phyloP scores from a whole-genome alignment of 1,284 basidiomycete species.

The Pseudozyma hubeiensis region DNA sequence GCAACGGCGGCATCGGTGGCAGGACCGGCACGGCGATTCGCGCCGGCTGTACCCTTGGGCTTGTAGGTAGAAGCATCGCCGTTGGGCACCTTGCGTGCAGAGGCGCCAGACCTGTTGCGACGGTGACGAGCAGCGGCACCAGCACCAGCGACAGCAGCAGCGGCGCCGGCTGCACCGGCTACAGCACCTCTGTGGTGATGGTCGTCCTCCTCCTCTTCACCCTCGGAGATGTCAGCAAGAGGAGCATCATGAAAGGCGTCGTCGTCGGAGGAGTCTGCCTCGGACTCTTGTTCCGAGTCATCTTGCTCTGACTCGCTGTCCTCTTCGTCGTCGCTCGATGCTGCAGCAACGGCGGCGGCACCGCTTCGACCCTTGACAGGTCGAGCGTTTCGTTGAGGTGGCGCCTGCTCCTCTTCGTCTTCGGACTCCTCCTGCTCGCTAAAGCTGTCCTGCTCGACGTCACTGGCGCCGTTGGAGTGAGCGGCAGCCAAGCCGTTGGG shows the following conservation, averaged over 20 bases:
- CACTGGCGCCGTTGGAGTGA: neutral
- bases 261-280: conserved; percentile 41
- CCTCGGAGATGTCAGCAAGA: conserved; percentile 59
- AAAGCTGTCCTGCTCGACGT: neutral
- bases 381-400: conserved; percentile 16
- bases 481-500: conserved; percentile 4
- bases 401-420: conserved; percentile 16
- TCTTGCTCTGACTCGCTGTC: conserved; percentile 12
- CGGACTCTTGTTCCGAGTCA: conserved; percentile 10
- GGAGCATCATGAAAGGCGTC: conserved; percentile 60
- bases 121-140: conserved; percentile 28
- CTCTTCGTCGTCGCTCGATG: conserved; percentile 14
- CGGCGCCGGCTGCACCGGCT: conserved; percentile 14
- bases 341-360: conserved; percentile 18
- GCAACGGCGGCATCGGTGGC: neutral
- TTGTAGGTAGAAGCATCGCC: conserved; percentile 26
- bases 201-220: conserved; percentile 54
- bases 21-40: conserved; percentile 43
- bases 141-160: conserved; percentile 14
- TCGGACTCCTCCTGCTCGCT: conserved; percentile 15
- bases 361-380: conserved; percentile 17
- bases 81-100: conserved; percentile 7
- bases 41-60: conserved; percentile 45
- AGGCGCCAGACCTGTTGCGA: conserved; percentile 34
- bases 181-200: conserved; percentile 14